Conservation (phyloP, 495 filamentous ascomycete genomes). For the Melanomma pulvis-pyrius region DNA sequence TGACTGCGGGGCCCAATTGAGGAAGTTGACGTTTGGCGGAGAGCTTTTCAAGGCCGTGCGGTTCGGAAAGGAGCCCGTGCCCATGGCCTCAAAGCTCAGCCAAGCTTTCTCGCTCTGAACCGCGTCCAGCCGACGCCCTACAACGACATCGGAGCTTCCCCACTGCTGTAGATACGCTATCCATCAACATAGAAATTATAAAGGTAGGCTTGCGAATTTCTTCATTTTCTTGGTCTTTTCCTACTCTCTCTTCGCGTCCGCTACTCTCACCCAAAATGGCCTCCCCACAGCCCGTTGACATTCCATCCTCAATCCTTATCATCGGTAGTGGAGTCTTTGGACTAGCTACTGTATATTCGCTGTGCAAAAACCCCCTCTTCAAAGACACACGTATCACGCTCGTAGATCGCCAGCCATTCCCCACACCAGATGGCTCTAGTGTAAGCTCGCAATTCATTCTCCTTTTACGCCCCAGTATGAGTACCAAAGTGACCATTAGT, state of each 20-base stretch:
- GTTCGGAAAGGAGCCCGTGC: not conserved
- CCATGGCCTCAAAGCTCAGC: not conserved
- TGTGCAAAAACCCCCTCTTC: constrained; percentile 51
- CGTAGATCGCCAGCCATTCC: constrained; percentile 58
- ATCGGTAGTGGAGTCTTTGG: constrained; percentile 70
- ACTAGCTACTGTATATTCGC: constrained; percentile 64
- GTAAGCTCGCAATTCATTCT: constrained; percentile 19
- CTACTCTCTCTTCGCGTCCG: not conserved
- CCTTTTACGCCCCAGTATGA: not conserved
- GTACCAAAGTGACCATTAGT: too few relatives aligned
- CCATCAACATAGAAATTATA: not conserved
- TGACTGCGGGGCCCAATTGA: constrained; percentile 17
- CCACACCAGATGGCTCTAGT: constrained; percentile 39
- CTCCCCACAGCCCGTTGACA: not conserved
- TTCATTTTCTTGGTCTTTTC: constrained; percentile 6
- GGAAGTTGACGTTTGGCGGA: not conserved
- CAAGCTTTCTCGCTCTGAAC: not conserved
- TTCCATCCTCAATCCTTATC: constrained; percentile 51
- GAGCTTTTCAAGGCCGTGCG: constrained; percentile 7
- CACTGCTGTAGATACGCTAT: not conserved
- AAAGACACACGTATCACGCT: constrained; percentile 58
- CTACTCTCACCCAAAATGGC: not conserved
- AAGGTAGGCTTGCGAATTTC: constrained; percentile 9
- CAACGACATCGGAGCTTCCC: constrained; percentile 24
- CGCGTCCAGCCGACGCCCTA: constrained; percentile 22